Base-by-base conservation (phyloP, 768 basidiomycete species). In the Leccinum olivaceopallidum region DNA sequence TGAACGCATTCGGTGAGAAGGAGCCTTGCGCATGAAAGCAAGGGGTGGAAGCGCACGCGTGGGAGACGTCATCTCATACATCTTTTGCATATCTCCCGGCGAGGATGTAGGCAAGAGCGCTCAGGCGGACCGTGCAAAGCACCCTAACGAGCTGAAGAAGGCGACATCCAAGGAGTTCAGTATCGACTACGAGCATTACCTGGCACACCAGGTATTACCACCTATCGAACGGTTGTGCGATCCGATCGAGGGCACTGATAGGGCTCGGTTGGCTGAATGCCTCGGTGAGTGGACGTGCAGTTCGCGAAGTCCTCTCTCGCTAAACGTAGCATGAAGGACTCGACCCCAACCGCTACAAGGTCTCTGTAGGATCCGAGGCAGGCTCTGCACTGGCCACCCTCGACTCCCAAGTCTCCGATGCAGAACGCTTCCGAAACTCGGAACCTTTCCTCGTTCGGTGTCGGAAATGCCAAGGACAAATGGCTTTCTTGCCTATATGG, bases 221-320 rank as follows among this genome's bases (percentile, higher is more conserved):
- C 95, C 97, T 0, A 88, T 98, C 59, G 92, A 97, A 69, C 88
- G 97, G 65, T 76, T 99, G 53, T 99, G 97, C 71, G 97, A 97
- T 48, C 89, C 92, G 2, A 98, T 99, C 50, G 94, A 97, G 66
- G 96, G 95, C 7, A 98, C 95, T 0, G 96, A 98, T 67, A 84
- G 92, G 28, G 80, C 95, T 7, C 84, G 95, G 37, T 78, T 99
- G 22, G 76, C 97, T 0, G 96, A 98, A 77, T 98, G 94, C 72
- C 85, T 99, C 6, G 96, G 95, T 94, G 70, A 56, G 82, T 73
- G 22, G 16, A 34, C 63, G 32, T 42, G 22, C 8, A 7, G 5
- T 32, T 47, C 2, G 2, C 7, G 22, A 10, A 0, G 32, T 0
- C 5, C 26, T 32, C n/a, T 56, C 18, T 22, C 42, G 60, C 57